Base-by-base conservation (phyloP, 2,329 filamentous ascomycete species). In the Colletotrichum zoysiae region DNA sequence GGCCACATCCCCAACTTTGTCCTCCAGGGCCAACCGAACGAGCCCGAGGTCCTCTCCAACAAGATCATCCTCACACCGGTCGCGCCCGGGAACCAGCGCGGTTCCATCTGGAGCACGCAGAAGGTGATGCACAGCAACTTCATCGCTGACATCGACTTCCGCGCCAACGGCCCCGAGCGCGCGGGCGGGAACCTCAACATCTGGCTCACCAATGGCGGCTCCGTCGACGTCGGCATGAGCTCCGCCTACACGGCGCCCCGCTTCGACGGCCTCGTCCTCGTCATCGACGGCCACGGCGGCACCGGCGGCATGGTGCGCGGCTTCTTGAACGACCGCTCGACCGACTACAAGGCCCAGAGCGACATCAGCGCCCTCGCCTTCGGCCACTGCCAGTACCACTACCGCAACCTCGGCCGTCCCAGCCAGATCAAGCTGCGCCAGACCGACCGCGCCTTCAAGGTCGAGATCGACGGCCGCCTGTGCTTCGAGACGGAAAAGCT, bases 51-150 rank as follows among this genome's bases (percentile, higher is more conserved):
- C 72, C 89, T 98, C 71, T 97, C 95, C 75, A 95, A 98, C 86
- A 94, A 95, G 80, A 80, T 98, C 71, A 93, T 99, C 79, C 89
- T 99, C 69, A 99, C 96, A 1, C 95, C 96, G 14, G 91, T 95
- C 18, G 91, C 91, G 60, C 94, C 95, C 7, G 96, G 96, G 67
- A 95, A 95, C 82, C 91, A 93, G 78, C 90, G 95, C 79, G 93
- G 94, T 73, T 92, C 93, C 61, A 80, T 96, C 76, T 99, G 96
- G 95, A 86, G 92, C 42, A 90, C 95, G 74, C 81, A 85, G 70
- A 78, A 87, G 44, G 85, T 93, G 60, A 82, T 89, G 76, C 85
- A 91, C 72, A 82, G 86, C n/a, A 87, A 91, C 80, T 99, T 95
- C 95, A 88, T 90, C 11, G 90, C 91, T 62, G 93, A 97, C 78